Conservation (phyloP, 2,329 filamentous ascomycete species). For the Aspergillus tanneri region DNA sequence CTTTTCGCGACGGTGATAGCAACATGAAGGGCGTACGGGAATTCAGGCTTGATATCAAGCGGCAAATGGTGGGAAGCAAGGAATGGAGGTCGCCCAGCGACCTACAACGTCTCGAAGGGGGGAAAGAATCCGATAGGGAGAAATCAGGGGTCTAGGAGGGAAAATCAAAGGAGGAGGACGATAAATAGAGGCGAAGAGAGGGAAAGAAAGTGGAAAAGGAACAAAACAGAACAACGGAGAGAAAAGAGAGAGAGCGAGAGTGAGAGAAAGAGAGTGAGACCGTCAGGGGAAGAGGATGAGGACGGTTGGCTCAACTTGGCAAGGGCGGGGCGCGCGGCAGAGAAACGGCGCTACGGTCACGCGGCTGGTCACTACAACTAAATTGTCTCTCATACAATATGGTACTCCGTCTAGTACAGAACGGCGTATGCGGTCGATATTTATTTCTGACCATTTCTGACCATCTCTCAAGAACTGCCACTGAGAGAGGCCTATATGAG, state of each 20-base stretch:
- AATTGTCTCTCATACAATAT: no score
- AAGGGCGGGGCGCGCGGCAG: constrained; percentile 14
- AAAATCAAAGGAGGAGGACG: constrained; percentile 3
- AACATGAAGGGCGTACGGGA: constrained; percentile 38
- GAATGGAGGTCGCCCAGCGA: constrained; percentile 31
- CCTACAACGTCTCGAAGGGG: constrained; percentile 12
- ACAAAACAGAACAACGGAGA: neutral
- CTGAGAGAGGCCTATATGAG: no score
- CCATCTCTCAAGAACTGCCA: no score
- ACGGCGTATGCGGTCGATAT: no score
- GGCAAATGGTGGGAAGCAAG: constrained; percentile 11
- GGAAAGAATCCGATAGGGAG: constrained; percentile 6
- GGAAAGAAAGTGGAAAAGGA: neutral
- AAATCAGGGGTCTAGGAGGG: constrained; percentile 3
- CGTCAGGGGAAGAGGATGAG: constrained; percentile 2
- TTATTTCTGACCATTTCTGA: no score
- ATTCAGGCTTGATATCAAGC: constrained; percentile 9
- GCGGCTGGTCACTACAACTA: neutral
- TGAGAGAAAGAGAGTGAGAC: neutral
- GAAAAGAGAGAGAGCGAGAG: neutral
- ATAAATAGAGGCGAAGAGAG: constrained; percentile 5
- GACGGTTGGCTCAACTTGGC: constrained; percentile 13
- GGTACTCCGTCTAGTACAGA: no score
- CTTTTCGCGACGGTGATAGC: constrained; percentile 27
- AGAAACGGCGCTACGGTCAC: constrained; percentile 12